These are phyloP conservation scores for Tardiomyces digboiensis DNA, from an alignment of 1,139 yeast genomes.

Conservation along the genomic window DNA sequence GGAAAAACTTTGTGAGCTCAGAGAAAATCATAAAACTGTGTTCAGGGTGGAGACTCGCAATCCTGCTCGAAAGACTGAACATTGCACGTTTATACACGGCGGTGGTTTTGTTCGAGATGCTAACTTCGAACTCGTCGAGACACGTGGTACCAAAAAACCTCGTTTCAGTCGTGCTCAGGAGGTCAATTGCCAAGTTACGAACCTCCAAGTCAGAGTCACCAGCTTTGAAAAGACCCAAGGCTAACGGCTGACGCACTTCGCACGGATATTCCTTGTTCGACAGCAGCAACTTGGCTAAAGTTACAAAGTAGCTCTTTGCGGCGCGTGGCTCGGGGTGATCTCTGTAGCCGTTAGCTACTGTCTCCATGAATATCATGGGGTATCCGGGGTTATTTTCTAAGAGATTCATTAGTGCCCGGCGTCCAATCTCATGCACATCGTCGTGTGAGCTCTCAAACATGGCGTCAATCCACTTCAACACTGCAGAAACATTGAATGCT, in stretches of 20 bases:
- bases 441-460: constrained; percentile 53
- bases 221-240: constrained; percentile 57
- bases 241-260: constrained; percentile 47
- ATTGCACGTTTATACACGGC: constrained; percentile 73
- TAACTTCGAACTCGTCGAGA: constrained; percentile 44
- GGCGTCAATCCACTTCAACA: constrained; percentile 73
- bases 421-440: constrained; percentile 53
- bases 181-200: constrained; percentile 51
- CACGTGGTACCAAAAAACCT: constrained; percentile 39
- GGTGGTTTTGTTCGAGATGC: constrained; percentile 55
- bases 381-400: constrained; percentile 50
- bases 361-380: constrained; percentile 48
- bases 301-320: constrained; percentile 58
- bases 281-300: constrained; percentile 54
- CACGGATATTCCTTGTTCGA: constrained; percentile 34
- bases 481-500: constrained; percentile 60
- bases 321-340: constrained; percentile 38
- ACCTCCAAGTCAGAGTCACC: constrained; percentile 57
- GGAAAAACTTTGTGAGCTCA: constrained; percentile 62
- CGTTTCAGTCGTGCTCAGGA: constrained; percentile 48
- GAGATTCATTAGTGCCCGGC: constrained; percentile 61
- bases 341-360: constrained; percentile 59
- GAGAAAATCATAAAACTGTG: constrained; percentile 56
- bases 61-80: constrained; percentile 54
- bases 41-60: constrained; percentile 49